Conservation (phyloP, 305 asterid species). For the Fraxinus platypoda region DNA sequence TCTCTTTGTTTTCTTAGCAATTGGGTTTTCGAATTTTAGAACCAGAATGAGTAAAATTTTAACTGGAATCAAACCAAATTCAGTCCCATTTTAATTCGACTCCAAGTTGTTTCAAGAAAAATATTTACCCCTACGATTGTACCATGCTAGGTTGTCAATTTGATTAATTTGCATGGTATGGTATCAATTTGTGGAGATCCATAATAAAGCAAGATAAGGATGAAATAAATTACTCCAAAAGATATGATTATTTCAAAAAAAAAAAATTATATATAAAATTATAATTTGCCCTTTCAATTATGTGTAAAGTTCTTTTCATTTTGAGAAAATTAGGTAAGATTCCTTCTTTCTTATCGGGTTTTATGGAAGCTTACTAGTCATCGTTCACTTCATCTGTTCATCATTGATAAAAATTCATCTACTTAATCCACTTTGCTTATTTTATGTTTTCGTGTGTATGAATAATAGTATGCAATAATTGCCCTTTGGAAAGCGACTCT, state of each 20-base stretch:
- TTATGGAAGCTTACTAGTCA: constrained; percentile 21
- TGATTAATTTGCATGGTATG: too few species aligned
- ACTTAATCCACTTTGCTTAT: constrained; percentile 9
- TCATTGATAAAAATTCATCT: not conserved
- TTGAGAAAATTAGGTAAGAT: constrained; percentile 27
- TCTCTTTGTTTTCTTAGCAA: not conserved
- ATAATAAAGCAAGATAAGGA: not conserved
- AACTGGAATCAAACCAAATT: not conserved
- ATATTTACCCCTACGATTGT: not conserved
- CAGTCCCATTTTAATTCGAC: too few species aligned
- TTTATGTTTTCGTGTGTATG: constrained; percentile 15
- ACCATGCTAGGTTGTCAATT: not conserved
- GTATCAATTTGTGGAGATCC: not conserved
- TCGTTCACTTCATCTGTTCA: constrained; percentile 23
- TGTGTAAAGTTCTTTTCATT: constrained; percentile 17
- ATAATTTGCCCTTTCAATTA: constrained; percentile 25
- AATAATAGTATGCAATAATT: not conserved
- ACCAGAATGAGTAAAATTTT: not conserved
- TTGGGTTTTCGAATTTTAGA: too few species aligned
- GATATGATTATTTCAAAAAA: not conserved
- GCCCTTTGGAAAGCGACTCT: not conserved
- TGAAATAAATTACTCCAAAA: not conserved
- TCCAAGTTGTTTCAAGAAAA: too few species aligned
- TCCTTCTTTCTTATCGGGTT: constrained; percentile 14
- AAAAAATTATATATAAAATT: too few species aligned